These are phyloP conservation scores for Pulicaria dysenterica DNA, from an alignment of 129 eudicot species.

Conservation along the genomic window DNA sequence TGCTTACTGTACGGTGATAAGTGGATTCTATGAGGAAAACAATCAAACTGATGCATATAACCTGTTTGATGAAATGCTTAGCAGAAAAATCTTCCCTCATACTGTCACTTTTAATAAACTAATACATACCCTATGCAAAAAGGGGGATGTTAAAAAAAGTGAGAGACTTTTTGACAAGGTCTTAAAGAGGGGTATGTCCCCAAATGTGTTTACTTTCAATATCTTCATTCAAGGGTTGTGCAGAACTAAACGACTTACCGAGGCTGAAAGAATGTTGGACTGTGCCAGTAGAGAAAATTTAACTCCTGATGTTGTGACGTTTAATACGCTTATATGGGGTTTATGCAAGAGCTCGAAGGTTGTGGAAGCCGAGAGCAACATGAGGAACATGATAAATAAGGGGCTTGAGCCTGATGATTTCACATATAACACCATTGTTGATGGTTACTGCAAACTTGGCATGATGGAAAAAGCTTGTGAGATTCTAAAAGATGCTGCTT, in stretches of 20 bases:
- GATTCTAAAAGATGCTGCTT: slow-evolving; percentile 57
- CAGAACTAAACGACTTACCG: slow-evolving; percentile 45
- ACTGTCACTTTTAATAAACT: slow-evolving; percentile 77
- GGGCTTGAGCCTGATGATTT: slow-evolving; percentile 87
- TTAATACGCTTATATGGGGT: slow-evolving; percentile 73
- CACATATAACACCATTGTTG: slow-evolving; percentile 72
- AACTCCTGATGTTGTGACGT: slow-evolving; percentile 76
- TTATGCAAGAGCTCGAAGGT: slow-evolving; percentile 62
- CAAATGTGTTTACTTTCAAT: slow-evolving; percentile 79
- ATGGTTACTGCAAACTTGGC: slow-evolving; percentile 75
- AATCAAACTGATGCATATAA: slow-evolving; percentile 47
- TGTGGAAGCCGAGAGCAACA: slow-evolving; percentile 66
- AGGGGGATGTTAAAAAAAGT: slow-evolving; percentile 63
- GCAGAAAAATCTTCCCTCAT: slow-evolving; percentile 48
- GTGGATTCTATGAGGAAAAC: slow-evolving; percentile 68
- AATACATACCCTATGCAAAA: slow-evolving; percentile 62
- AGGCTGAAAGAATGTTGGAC: slow-evolving; percentile 62
- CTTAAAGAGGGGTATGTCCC: slow-evolving; percentile 69
- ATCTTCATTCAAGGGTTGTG: slow-evolving; percentile 81
- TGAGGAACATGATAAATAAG: slow-evolving; percentile 65
- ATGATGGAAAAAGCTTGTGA: slow-evolving; percentile 58
- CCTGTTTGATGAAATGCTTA: slow-evolving; percentile 82
- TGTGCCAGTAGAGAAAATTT: slow-evolving; percentile 43
- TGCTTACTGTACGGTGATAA: slow-evolving; percentile 75
- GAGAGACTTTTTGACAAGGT: slow-evolving; percentile 70